Evolutionary conservation across 768 basidiomycete species (phyloP), one percentile per base, ranked within the genome.

Genomic region (Melanogaster broomeanus): DNA sequence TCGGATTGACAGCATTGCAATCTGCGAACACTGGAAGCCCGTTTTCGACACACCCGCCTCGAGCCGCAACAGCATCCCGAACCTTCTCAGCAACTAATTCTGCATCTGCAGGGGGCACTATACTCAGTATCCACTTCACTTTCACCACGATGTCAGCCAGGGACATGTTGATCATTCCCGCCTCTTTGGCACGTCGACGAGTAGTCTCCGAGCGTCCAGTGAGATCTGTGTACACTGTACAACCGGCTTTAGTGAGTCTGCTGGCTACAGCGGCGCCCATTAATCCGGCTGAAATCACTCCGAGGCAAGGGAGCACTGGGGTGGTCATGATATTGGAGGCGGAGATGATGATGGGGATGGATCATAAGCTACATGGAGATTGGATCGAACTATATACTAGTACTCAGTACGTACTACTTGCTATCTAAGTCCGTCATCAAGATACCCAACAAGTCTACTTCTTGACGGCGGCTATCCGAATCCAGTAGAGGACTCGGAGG

Each of bases 201-300:
- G 83, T 79, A 25, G 67, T 72, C 48, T 76, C 72, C 3, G 82
- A 84, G 37, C 83, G 78, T 28, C 77, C 77, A 24, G 77, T 73
- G 38, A 85, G 67, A 55, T 75, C 75, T 10, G 83, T 84, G 52
- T 83, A 74, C 22, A 83, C 81, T 6, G 72, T 76, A 59, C 75
- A 76, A 24, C 82, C 78, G n/a, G 73, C 68, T 19, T 67, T 58
- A 2, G 72, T 71, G 31, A 85, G 70, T 24, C 72, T 74, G 28
- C 65, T 72, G 16, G 74, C 83, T 27, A 86, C 77, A 18, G 73
- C 83, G 5, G 81, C 69, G 24, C 82, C 83, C 85, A 84, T 86
- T 3, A 74, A 76, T 16, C 83, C 83, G 9, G 81, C 75, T 30
- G 81, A 76, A 51, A 85, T 67, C 19, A 84, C 67, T 27, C 76